A percentile compares a stretch with the other conserved stretches of the same genome.
phyloP scores from a whole-genome alignment of 164 flowering plant genomes.

The Taxillus chinensis region DNA sequence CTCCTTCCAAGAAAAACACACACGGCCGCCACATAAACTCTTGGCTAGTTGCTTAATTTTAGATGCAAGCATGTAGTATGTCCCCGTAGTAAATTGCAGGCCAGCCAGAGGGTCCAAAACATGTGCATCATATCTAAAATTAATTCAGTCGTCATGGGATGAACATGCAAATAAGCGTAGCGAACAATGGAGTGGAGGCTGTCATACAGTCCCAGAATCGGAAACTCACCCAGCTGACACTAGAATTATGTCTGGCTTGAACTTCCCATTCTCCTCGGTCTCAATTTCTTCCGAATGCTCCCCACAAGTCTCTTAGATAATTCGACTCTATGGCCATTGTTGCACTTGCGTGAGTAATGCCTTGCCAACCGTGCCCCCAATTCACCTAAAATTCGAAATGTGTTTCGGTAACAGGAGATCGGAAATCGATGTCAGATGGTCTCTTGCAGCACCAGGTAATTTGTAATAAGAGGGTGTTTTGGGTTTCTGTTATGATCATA shows the following conservation, averaged over 20 bases:
- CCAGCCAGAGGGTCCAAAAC: constrained; percentile 90
- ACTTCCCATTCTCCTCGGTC: constrained; percentile 27
- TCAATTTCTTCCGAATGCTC: constrained; percentile 13
- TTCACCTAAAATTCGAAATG: no score
- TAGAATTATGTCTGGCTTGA: constrained; percentile 93
- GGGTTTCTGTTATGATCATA: no score
- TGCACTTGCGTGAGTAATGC: constrained; percentile 17
- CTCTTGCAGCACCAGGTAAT: no score
- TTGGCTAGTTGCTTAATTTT: constrained; percentile 68
- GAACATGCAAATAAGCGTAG: neutral
- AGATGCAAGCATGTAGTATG: constrained; percentile 86
- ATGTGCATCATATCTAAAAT: constrained; percentile 75
- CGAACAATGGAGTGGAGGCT: neutral
- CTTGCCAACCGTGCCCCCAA: constrained; percentile 1
- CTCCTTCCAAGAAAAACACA: constrained; percentile 92
- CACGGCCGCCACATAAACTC: constrained; percentile 87
- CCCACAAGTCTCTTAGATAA: constrained; percentile 3
- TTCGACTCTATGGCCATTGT: constrained; percentile 9
- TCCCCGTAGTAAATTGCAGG: constrained; percentile 76
- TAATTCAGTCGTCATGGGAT: neutral
- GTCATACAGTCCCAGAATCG: neutral
- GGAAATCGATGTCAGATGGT: no score
- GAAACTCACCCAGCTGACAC: constrained; percentile 89
- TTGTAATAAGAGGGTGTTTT: no score
- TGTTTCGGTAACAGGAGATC: no score